These are phyloP conservation scores for Aspergillus thermomutatus DNA, from an alignment of 2,329 filamentous ascomycete genomes.

Conservation along the genomic window DNA sequence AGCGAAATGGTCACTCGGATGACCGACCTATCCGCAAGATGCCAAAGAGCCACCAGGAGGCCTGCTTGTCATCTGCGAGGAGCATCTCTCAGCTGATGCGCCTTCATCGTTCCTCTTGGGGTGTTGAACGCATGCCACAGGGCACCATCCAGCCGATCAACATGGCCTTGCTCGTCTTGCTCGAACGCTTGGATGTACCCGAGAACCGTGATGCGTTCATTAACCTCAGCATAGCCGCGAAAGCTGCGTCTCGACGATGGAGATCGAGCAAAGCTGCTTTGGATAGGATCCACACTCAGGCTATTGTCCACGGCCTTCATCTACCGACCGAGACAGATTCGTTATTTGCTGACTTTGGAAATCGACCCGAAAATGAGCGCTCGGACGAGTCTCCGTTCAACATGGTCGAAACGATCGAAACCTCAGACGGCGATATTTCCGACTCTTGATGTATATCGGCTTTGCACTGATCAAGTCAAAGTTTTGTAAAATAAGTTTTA, in stretches of 20 bases:
- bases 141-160: conserved; percentile 29
- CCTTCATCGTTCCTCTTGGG: conserved; percentile 27
- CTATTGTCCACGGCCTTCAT: conserved; percentile 13
- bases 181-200: conserved; percentile 21
- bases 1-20: conserved; percentile 2
- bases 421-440: not conserved
- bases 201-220: conserved; percentile 24
- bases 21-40: conserved; percentile 4
- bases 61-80: conserved; percentile 24
- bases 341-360: conserved; percentile 22
- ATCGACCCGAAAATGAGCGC: not conserved
- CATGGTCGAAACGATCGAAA: not conserved
- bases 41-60: conserved; percentile 5
- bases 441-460: not conserved
- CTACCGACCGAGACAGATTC: conserved; percentile 21
- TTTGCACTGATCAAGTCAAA: not conserved
- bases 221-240: conserved; percentile 19
- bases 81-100: conserved; percentile 24
- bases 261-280: conserved; percentile 6
- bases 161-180: conserved; percentile 25
- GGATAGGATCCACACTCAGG: conserved; percentile 16
- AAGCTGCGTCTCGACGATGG: conserved; percentile 24
- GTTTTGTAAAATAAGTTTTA: not conserved
- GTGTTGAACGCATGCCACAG: conserved; percentile 30
- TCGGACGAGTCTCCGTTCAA: not conserved